Base-by-base conservation (phyloP, 2,329 filamentous ascomycete genomes). In the Cryoendolithus antarcticus region DNA sequence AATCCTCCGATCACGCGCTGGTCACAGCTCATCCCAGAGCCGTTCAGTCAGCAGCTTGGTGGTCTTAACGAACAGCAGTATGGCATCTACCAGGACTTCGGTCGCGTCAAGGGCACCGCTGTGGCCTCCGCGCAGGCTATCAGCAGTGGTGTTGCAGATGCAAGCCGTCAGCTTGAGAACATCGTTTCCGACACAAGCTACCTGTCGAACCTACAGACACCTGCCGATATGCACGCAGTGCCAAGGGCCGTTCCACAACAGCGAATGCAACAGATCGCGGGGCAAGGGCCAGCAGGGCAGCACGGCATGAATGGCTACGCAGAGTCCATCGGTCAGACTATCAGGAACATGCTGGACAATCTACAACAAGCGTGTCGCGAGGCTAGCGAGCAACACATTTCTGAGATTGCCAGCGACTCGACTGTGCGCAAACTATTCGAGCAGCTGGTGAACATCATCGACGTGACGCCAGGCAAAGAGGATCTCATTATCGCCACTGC, bases 41-140 rank as follows among this genome's bases (percentile, higher is more conserved):
- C 91, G 0, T 98, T 86, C 65, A 86, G 91, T 53, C 75, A 95
- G 49, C 80, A 82, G 30, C 80, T 85, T 9, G 73, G 73, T 37
- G 89, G 89, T 21, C 66, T 98, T 37, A 96, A 94, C 54, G 72
- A 82, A 15, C 86, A 95, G 53, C 91, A 98, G 55, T 76, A 96
- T 67, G 84, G 84, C 8, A 93, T 98, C 19, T 98, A 98, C 55
- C 88, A 96, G 54, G 88, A 96, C 46, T 98, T 98, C 60, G 86
- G 85, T 7, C 74, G 86, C 40, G 86, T 93, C 57, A 80, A 85
- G 21, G 80, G 86, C 40, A 62, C 72, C 32, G 60, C 55, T 58
- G 15, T 19, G 15, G 53, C 58, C 9, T 47, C 55, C 6, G 69
- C 55, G 49, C 77, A 64, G 56, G 69, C 55, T 55, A 76, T 60